Base-by-base conservation (phyloP, 768 basidiomycete genomes). In the Neoboletus magnificus region DNA sequence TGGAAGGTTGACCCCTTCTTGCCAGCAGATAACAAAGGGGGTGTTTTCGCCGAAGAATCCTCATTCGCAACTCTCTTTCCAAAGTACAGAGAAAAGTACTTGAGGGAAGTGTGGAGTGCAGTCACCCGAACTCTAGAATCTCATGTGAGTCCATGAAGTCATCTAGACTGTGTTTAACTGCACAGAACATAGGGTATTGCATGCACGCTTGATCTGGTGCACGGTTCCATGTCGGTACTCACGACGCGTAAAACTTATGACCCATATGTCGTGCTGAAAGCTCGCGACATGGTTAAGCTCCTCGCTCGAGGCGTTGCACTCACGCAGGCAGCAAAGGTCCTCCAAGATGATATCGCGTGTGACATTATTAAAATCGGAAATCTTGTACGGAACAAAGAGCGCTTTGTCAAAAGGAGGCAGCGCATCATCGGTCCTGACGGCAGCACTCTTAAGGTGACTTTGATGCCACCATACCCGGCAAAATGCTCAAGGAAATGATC, bases 331-430 rank as follows among this genome's bases (percentile, higher is more conserved):
- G 82, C 89, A 50, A 94, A 94, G 70, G 85, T 98, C 42, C 74
- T 99, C 52, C 87, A 97, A 55, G 97, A 99, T 69, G 81, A 81
- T 45, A 79, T 89, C 22, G 91, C 93, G 3, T 97, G 93, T 71
- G 97, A 99, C 71, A 95, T 99, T 60, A 98, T 99, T 70, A 98
- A 98, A 74, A 98, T 98, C 58, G 96, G 97, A 16, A 95, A 82
- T 63, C 70, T 96, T 50, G 91, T 98, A 18, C 78, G 93, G 63
- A 98, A 98, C 72, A 98, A 96, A 71, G 97, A 98, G 58, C 78
- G 96, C 32, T 98, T 96, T 65, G 95, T 97, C 58, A 98, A 98
- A 74, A 76, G 97, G 60, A 77, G 97, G 59, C 96, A 98, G 73
- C 81, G 97, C 56, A 95, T 99, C 51, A 93, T 99, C 63, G 97